Conservation (phyloP, 2,329 filamentous ascomycete genomes). For the Cladosporium oxysporum region DNA sequence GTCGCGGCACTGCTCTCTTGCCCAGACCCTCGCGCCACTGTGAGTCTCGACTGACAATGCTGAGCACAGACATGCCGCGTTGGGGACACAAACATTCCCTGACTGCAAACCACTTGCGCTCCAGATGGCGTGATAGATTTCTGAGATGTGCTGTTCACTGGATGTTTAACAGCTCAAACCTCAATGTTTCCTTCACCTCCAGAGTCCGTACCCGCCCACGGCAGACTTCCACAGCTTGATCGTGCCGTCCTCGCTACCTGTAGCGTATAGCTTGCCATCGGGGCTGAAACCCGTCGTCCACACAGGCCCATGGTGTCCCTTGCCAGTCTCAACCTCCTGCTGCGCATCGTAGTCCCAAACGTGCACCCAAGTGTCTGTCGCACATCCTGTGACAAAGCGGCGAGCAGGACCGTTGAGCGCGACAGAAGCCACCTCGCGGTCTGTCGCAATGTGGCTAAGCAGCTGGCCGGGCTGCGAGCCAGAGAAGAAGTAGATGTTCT, state of each 20-base stretch:
- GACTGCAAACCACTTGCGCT: neutral
- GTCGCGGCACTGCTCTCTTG: neutral
- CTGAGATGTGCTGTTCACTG: neutral
- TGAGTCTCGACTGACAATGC: neutral
- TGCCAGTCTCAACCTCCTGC: conserved; percentile 85
- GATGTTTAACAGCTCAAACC: neutral
- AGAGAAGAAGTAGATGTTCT: conserved; percentile 89
- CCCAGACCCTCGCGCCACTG: neutral
- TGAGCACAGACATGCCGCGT: neutral
- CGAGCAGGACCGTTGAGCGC: conserved; percentile 79
- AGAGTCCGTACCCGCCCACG: conserved; percentile 64
- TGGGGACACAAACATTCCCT: neutral
- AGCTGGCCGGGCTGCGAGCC: conserved; percentile 66
- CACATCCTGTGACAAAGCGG: conserved; percentile 86
- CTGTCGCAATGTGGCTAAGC: conserved; percentile 77
- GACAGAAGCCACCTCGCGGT: conserved; percentile 87
- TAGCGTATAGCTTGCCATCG: conserved; percentile 93
- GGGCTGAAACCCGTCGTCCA: conserved; percentile 96
- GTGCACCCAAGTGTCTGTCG: conserved; percentile 93
- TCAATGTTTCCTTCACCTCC: conserved; percentile 49
- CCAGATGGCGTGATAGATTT: neutral
- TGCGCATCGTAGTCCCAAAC: conserved; percentile 87
- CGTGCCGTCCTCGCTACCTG: conserved; percentile 93
- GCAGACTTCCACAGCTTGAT: conserved; percentile 86
- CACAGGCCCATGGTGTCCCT: conserved; percentile 95